Percentiles rank a stretch among this genome's conserved stretches.
Evolutionary conservation across 2,329 filamentous ascomycete genomes (phyloP).

Genomic region (Ascochyta fabae): DNA sequence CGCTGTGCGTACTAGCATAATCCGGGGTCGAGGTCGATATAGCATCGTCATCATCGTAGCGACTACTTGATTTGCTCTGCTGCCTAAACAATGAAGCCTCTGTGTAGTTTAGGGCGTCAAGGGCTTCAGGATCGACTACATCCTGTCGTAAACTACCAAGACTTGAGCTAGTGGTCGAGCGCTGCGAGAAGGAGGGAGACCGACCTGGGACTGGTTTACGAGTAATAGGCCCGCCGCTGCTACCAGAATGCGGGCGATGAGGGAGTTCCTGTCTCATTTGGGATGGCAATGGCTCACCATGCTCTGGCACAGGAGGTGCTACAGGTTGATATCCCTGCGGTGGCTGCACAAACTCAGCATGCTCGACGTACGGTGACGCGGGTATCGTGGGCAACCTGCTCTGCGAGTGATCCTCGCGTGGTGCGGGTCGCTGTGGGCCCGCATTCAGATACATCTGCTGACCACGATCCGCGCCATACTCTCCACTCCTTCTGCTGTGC

Average conservation of each 20-base stretch:
- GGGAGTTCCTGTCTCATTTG: conserved; percentile 33
- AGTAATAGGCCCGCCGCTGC: conserved; percentile 34
- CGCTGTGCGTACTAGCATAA: conserved; percentile 71
- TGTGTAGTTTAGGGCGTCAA: conserved; percentile 48
- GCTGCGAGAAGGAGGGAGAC: conserved; percentile 47
- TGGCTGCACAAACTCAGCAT: conserved; percentile 47
- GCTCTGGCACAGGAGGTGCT: conserved; percentile 47
- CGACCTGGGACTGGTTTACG: conserved; percentile 53
- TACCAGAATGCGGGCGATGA: conserved; percentile 34
- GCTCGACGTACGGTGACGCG: conserved; percentile 53
- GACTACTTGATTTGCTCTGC: conserved; percentile 54
- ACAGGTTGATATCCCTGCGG: conserved; percentile 38
- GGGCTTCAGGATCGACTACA: conserved; percentile 54
- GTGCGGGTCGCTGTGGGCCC: conserved; percentile 60
- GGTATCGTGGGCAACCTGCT: conserved; percentile 55
- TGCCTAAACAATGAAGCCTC: conserved; percentile 36
- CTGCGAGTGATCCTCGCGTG: conserved; percentile 57
- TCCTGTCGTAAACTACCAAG: conserved; percentile 52
- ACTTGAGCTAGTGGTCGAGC: conserved; percentile 51
- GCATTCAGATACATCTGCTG: conserved; percentile 45
- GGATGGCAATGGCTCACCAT: conserved; percentile 36
- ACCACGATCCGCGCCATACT: conserved; percentile 33
- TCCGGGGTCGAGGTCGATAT: conserved; percentile 73
- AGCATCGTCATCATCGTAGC: conserved; percentile 70
- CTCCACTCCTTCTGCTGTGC: conserved; percentile 42